Conservation (phyloP, 257 asterid genomes). For the Misopates orontium region DNA sequence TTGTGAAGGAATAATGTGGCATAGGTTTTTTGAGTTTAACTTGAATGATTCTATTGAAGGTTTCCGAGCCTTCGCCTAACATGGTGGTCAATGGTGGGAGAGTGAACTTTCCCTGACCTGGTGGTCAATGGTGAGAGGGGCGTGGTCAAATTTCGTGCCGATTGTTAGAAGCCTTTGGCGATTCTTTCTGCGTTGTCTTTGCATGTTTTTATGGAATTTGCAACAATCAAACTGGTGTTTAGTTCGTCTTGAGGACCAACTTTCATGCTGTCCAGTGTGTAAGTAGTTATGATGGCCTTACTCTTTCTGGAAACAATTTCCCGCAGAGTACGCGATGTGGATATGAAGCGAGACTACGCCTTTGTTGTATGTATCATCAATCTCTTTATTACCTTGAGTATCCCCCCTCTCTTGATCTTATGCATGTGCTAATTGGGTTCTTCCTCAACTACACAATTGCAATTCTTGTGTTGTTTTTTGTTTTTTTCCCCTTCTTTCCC, state of each 20-base stretch:
- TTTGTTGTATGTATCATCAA: constrained; percentile 56
- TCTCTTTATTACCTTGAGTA: not conserved
- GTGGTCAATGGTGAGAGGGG: constrained; percentile 95
- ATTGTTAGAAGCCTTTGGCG: constrained; percentile 95
- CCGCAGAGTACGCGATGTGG: constrained; percentile 99
- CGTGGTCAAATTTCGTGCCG: constrained; percentile 77
- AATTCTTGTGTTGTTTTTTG: constrained; percentile 25
- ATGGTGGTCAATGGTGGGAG: constrained; percentile 82
- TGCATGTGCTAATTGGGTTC: not conserved
- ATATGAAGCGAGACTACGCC: constrained; percentile 99
- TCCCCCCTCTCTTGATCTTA: not conserved
- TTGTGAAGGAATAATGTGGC: constrained; percentile 55
- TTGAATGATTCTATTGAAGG: constrained; percentile 96
- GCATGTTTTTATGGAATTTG: constrained; percentile 93
- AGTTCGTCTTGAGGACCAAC: constrained; percentile 94
- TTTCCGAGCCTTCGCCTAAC: constrained; percentile 77
- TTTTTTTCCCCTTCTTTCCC: constrained; percentile 11
- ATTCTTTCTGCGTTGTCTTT: constrained; percentile 87
- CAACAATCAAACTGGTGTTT: constrained; percentile 97
- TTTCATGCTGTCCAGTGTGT: constrained; percentile 77
- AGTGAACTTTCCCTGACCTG: constrained; percentile 83
- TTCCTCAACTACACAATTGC: not conserved
- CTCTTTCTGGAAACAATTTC: constrained; percentile 98
- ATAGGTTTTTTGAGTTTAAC: constrained; percentile 70
- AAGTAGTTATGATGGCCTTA: constrained; percentile 98